A percentile compares a stretch with the other conserved stretches of the same genome.
Evolutionary conservation across 495 filamentous ascomycete genomes (phyloP).

Genomic region (Xylaria cubensis): DNA sequence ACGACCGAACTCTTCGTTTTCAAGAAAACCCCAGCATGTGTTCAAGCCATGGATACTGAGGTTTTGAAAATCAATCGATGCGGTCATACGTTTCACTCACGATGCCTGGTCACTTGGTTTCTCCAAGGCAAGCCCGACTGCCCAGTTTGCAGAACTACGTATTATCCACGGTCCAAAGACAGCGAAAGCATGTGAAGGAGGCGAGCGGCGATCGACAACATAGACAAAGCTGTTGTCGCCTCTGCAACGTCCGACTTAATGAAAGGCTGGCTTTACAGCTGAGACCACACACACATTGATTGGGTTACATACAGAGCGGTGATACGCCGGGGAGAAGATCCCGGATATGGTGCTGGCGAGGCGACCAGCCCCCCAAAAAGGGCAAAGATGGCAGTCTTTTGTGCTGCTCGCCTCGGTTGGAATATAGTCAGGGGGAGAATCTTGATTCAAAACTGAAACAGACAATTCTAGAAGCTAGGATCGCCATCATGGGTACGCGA

Average conservation of each 20-base stretch:
- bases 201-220: neutral
- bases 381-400: too few relatives aligned
- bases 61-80: slow-evolving; percentile 35
- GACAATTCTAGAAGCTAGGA: too few relatives aligned
- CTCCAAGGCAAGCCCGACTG: slow-evolving; percentile 30
- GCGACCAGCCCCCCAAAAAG: too few relatives aligned
- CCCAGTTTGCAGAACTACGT: slow-evolving; percentile 33
- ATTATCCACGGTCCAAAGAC: slow-evolving; percentile 19
- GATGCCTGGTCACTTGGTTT: slow-evolving; percentile 37
- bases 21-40: neutral
- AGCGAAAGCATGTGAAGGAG: neutral
- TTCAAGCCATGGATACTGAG: slow-evolving; percentile 30
- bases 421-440: too few relatives aligned
- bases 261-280: too few relatives aligned
- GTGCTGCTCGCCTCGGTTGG: too few relatives aligned
- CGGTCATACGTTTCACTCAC: slow-evolving; percentile 35
- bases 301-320: too few relatives aligned
- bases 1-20: neutral
- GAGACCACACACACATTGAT: too few relatives aligned
- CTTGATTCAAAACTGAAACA: too few relatives aligned
- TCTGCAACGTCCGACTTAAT: neutral
- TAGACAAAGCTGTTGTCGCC: neutral
- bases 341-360: too few relatives aligned
- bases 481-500: too few relatives aligned
- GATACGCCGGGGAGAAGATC: too few relatives aligned